Base-by-base conservation (phyloP, 352 stramenopile genomes). In the Phytophthora pisi region DNA sequence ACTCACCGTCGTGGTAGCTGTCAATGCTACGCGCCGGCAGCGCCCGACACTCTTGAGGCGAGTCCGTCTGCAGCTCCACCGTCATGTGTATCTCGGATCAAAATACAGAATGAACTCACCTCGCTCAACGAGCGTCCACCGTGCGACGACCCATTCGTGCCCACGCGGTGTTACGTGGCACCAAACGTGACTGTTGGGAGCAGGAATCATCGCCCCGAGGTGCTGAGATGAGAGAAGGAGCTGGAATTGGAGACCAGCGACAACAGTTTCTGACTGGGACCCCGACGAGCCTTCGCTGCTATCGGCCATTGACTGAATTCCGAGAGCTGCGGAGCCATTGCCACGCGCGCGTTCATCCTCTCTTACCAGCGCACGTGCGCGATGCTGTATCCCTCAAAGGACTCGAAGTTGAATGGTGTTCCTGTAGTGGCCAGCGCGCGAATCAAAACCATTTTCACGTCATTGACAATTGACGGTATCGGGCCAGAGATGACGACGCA, bases 361-460 rank as follows among this genome's bases (percentile, higher is more conserved):
- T 31, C 28, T 31, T 31, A 31, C 28, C 26, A 43, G 30, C 8
- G 8, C 34, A 40, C 34, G 13, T 31, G 28, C 28, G 28, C 28
- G 34, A 40, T 15, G 34, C 11, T 5, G 34, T 16, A 11, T 40
- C 10, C 31, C 34, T 40, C 34, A 8, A 40, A 40, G 10, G 15
- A n/a, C 34, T 7, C 34, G 15, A 26, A 26, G 24, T 26, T 2
- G 24, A 26, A 26, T 26, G 24, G 24, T 26, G 24, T 26, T 26
- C 24, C 24, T 26, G 2, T 16, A 51, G 45, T 51, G 45, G 45
- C 45, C 45, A 51, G 45, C 45, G n/a, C 45, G 28, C 18, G 45
- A 28, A 15, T 16, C 45, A 51, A 28, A 51, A 49, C 45, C 45
- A 51, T 2, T 51, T 51, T 51, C 45, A 51, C 45, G 45, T 51